phyloP scores from a whole-genome alignment of 768 basidiomycete genomes.

The Porphyrellus cyaneotinctus region DNA sequence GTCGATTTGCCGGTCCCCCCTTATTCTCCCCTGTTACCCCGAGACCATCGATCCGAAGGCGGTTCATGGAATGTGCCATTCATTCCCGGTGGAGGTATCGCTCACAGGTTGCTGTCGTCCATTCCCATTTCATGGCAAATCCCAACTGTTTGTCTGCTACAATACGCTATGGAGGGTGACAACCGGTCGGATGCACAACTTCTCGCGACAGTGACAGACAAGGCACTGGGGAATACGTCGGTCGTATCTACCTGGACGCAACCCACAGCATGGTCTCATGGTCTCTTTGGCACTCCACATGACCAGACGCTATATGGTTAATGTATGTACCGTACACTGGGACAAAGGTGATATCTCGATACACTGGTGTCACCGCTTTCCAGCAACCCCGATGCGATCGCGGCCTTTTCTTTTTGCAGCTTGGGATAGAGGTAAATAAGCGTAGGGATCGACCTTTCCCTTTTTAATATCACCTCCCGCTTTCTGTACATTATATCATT shows the following conservation, averaged over 20 bases:
- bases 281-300: constrained; percentile 67
- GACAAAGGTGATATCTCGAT: constrained; percentile 1
- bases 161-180: constrained; percentile 81
- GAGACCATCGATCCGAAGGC: constrained; percentile 27
- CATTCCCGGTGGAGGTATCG: constrained; percentile 76
- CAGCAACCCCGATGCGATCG: constrained; percentile 53
- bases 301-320: constrained; percentile 72
- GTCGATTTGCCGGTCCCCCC: constrained; percentile 46
- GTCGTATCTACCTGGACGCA: constrained; percentile 45
- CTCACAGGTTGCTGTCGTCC: constrained; percentile 59
- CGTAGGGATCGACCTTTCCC: constrained; percentile 85
- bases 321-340: constrained; percentile 8
- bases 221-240: constrained; percentile 40
- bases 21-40: constrained; percentile 49
- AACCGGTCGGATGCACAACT: constrained; percentile 68
- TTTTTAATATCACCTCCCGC: constrained; percentile 94
- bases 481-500: constrained; percentile 48
- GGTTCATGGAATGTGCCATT: constrained; percentile 49
- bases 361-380: constrained; percentile 54
- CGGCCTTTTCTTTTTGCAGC: constrained; percentile 63
- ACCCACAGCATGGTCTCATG: constrained; percentile 58
- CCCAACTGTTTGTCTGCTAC: constrained; percentile 57
- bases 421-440: constrained; percentile 81
- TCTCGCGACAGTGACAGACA: constrained; percentile 52
- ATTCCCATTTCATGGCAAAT: constrained; percentile 47